phyloP scores from a whole-genome alignment of 768 basidiomycete species.

The Peribolospora baueri region DNA sequence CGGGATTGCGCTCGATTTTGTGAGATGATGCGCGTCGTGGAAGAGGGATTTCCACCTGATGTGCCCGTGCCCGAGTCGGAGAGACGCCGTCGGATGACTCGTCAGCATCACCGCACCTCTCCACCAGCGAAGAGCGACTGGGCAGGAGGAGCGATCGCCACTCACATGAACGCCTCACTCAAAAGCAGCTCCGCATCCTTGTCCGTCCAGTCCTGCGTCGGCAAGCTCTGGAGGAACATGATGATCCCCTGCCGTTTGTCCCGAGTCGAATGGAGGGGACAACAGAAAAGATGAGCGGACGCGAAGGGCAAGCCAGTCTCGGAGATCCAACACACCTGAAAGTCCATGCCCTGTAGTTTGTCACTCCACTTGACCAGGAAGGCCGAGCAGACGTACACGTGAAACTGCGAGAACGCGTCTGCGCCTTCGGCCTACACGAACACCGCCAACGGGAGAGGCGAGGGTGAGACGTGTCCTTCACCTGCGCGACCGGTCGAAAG shows the following conservation, averaged over 20 bases:
- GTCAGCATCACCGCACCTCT: no score
- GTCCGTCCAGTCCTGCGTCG: conserved; percentile 61
- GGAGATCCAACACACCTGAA: conserved; percentile 39
- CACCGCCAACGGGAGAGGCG: neutral
- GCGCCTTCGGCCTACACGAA: conserved; percentile 63
- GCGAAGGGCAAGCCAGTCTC: neutral
- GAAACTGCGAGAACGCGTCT: conserved; percentile 96
- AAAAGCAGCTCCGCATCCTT: conserved; percentile 87
- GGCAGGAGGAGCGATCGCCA: conserved; percentile 5
- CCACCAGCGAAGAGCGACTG: no score
- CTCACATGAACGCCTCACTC: conserved; percentile 68
- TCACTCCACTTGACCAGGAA: conserved; percentile 91
- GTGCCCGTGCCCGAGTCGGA: no score
- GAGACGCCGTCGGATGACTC: no score
- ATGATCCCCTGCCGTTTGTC: conserved; percentile 54
- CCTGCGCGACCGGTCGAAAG: neutral
- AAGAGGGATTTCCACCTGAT: no score
- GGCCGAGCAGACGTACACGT: conserved; percentile 91
- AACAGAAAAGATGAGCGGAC: neutral
- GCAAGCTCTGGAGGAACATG: conserved; percentile 86
- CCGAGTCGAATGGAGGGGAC: neutral
- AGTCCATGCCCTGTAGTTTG: conserved; percentile 84
- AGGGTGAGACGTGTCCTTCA: neutral
- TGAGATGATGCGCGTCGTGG: no score
- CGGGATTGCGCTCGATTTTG: no score